These are phyloP conservation scores for Metschnikowia gruessii DNA, from an alignment of 805 yeast species.

Conservation along the genomic window DNA sequence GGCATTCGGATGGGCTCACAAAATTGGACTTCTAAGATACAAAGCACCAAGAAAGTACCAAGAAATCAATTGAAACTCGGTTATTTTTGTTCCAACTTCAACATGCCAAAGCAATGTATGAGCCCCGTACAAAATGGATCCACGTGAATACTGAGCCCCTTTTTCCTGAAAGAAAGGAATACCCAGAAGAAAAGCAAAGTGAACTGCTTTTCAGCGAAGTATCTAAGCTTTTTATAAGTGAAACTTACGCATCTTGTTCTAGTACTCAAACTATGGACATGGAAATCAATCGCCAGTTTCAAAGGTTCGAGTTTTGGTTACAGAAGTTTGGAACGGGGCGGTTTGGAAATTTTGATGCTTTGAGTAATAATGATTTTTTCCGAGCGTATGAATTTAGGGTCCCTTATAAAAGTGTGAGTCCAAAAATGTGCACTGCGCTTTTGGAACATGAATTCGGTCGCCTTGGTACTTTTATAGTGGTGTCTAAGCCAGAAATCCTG, in stretches of 20 bases:
- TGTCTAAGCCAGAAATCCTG: background rate
- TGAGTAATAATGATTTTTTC: background rate
- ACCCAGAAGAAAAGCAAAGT: too few relatives aligned
- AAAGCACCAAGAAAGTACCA: too few relatives aligned
- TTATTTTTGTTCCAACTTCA: too few relatives aligned
- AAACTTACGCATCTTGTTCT: too few relatives aligned
- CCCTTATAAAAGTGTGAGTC: background rate
- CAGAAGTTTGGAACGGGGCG: background rate
- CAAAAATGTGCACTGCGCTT: background rate
- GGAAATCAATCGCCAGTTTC: background rate
- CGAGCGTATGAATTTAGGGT: background rate
- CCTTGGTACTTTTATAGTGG: background rate
- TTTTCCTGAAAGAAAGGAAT: too few relatives aligned
- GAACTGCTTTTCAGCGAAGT: background rate
- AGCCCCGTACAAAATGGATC: too few relatives aligned
- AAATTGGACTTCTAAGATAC: too few relatives aligned
- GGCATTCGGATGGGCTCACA: too few relatives aligned
- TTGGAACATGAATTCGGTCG: background rate
- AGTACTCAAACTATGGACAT: background rate
- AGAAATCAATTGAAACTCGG: too few relatives aligned
- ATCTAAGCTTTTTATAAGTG: too few relatives aligned
- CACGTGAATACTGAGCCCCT: too few relatives aligned
- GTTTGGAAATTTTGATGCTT: background rate
- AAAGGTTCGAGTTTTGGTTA: background rate
- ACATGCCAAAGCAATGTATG: too few relatives aligned